phyloP scores from a whole-genome alignment of 768 basidiomycete species.

The Tulasnella sp. region DNA sequence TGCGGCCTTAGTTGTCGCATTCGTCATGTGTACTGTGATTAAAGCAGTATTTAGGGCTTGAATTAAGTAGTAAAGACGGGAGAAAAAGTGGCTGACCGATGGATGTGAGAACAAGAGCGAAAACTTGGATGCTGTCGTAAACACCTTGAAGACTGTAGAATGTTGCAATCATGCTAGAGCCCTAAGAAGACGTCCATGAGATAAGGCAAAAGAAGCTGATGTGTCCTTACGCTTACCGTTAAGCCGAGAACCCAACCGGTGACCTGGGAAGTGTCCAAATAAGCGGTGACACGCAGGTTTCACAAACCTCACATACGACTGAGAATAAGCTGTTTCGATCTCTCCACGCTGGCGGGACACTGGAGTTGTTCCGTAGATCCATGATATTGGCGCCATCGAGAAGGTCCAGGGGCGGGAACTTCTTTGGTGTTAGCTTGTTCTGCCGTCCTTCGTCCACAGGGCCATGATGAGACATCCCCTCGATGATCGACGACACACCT shows the following conservation, averaged over 20 bases:
- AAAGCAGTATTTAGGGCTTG: no score
- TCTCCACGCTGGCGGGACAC: constrained; percentile 40
- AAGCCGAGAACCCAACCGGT: constrained; percentile 42
- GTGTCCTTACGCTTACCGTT: constrained; percentile 33
- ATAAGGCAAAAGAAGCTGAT: neutral
- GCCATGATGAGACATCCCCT: constrained; percentile 4
- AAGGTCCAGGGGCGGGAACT: constrained; percentile 55
- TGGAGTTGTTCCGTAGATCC: constrained; percentile 48
- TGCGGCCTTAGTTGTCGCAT: constrained; percentile 31
- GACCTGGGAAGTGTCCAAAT: constrained; percentile 19
- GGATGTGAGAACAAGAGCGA: constrained; percentile 57
- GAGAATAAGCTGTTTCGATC: constrained; percentile 44
- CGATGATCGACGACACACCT: neutral
- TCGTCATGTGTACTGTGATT: constrained; percentile 35
- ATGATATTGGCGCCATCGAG: constrained; percentile 43
- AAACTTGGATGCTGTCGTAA: constrained; percentile 56
- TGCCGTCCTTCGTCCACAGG: constrained; percentile 16
- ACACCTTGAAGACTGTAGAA: constrained; percentile 64
- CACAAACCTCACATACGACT: constrained; percentile 18
- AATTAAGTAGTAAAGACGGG: constrained; percentile 8
- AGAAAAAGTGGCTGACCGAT: constrained; percentile 37
- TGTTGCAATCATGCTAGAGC: constrained; percentile 54
- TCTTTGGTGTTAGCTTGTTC: constrained; percentile 21
- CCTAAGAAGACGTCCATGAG: constrained; percentile 30
- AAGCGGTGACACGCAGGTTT: neutral